phyloP scores from a whole-genome alignment of 805 yeast species.

The Metschnikowia continentalis region DNA sequence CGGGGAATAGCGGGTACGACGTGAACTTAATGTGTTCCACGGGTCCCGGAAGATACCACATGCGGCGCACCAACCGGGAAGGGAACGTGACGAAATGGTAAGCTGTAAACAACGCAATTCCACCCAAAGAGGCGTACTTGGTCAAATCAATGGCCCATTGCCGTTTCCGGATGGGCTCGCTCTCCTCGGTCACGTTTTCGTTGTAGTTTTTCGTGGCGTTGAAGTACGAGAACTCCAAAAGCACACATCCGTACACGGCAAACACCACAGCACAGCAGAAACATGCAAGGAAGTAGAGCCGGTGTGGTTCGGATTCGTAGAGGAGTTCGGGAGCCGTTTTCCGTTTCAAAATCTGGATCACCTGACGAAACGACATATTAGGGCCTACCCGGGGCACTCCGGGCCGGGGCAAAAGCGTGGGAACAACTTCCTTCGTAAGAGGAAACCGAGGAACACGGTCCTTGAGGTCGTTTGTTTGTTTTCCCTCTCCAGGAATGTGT shows the following conservation, averaged over 20 bases:
- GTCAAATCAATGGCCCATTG: conserved; percentile 32
- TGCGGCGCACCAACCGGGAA: conserved; percentile 65
- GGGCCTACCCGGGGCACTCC: conserved; percentile 72
- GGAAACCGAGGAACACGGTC: conserved; percentile 67
- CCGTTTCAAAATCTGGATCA: conserved; percentile 51
- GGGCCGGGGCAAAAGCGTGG: conserved; percentile 68
- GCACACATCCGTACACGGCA: conserved; percentile 62
- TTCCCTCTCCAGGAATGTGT: conserved; percentile 56
- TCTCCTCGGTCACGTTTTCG: conserved; percentile 47
- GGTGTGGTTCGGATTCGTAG: conserved; percentile 81
- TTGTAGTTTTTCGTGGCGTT: conserved; percentile 49
- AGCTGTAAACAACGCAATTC: conserved; percentile 26
- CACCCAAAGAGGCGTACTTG: conserved; percentile 28
- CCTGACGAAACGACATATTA: conserved; percentile 52
- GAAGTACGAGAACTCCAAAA: conserved; percentile 52
- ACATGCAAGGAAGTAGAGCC: conserved; percentile 66
- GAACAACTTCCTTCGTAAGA: conserved; percentile 56
- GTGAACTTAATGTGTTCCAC: conserved; percentile 58
- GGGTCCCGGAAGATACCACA: conserved; percentile 69
- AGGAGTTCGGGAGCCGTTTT: conserved; percentile 65
- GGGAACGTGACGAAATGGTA: conserved; percentile 46
- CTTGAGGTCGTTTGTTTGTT: conserved; percentile 40
- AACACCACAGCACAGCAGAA: conserved; percentile 66
- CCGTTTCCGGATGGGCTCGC: conserved; percentile 39
- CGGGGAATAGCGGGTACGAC: conserved; percentile 73